Base-by-base conservation (phyloP, 2,329 filamentous ascomycete genomes). In the Nemania serpens region DNA sequence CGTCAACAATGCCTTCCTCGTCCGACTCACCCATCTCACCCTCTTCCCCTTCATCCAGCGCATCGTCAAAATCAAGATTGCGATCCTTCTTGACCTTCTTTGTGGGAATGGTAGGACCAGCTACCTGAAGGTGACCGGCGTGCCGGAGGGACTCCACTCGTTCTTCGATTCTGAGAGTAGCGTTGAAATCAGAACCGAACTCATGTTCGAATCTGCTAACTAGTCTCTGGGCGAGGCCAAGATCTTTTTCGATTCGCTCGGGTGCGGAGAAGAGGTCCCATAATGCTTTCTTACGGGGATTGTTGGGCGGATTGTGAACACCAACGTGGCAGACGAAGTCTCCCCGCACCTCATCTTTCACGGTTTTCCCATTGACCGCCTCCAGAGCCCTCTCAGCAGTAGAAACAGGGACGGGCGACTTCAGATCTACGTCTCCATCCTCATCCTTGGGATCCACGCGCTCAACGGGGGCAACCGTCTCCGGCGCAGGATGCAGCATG, bases 271-370 rank as follows among this genome's bases (percentile, higher is more conserved):
- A 98, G 9, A 98, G 81, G 75, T 98, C 94, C 94, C 94, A 98
- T 2, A 98, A 79, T 0, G 94, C 94, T 79, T 98, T 98, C 81
- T 97, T 97, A 57, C 94, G 84, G 1, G 93, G 91, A 58, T 92
- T 88, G 39, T 84, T 84, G 2, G 94, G 93, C 3, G 95, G 93
- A 63, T 93, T 93, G 76, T 99, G 95, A 20, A 99, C 91, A 61
- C 95, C 95, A 51, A 98, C 95, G 72, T 99, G 95, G 73, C 95
- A 97, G 33, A 94, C 94, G 75, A 99, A 99, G 74, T 99, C 95
- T 42, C 95, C 95, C 53, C 94, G 90, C 49, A 90, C 88, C 67
- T 96, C 90, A 72, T 99, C 95, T 71, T 96, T 92, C 63, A 99
- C 96, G 0, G 93, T 97, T 80, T 99, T 98, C 68, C 93, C 92